Evolutionary conservation across 306 rosid species (phyloP), one percentile per base, ranked within the genome.

Genomic region (Sindora glabra): DNA sequence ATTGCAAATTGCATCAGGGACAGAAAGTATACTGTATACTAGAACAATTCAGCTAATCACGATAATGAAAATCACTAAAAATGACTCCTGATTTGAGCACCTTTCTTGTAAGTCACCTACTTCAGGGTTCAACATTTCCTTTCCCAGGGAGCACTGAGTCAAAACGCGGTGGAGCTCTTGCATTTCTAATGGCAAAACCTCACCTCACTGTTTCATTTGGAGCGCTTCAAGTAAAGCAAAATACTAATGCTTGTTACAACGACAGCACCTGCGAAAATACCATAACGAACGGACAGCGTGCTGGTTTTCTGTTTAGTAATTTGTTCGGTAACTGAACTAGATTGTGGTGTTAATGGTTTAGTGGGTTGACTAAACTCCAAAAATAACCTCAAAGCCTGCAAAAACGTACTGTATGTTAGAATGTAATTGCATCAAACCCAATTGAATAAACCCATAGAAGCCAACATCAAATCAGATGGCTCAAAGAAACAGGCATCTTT

Each of bases 381-480:
- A 74, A 86, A 85, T 78, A 92, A 68, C 74, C 82, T 92, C 58
- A 92, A 68, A 47, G 79, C 85, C 98, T 92, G 86, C 50, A 71
- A 80, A 14, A 37, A 54, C 54, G 22, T 38, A 26, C 6, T 26
- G 4, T 26, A 26, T 26, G 30, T 26, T 26, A 3, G 6, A 3
- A 26, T 26, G 4, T 26, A 2, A 2, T 2, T 29, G 8, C 34
- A 29, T 4, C 5, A 1, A 29, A 29, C 8, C 34, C 30, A 26
- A 26, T 26, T 2, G 6, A 26, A 26, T 2, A 3, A 26, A 26
- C 6, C 4, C 30, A 3, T 6, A 26, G 4, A 3, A 6, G 5
- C 34, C 5, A 29, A 29, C 8, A 29, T 4, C 1, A 29, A 29
- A 1, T 6, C 8, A 1, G 34, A 9, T 4, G 34, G 34, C 13